Percentiles rank a stretch among this genome's conserved stretches.
Evolutionary conservation across 495 filamentous ascomycete species (phyloP).

Genomic region (Penicillium manginii): DNA sequence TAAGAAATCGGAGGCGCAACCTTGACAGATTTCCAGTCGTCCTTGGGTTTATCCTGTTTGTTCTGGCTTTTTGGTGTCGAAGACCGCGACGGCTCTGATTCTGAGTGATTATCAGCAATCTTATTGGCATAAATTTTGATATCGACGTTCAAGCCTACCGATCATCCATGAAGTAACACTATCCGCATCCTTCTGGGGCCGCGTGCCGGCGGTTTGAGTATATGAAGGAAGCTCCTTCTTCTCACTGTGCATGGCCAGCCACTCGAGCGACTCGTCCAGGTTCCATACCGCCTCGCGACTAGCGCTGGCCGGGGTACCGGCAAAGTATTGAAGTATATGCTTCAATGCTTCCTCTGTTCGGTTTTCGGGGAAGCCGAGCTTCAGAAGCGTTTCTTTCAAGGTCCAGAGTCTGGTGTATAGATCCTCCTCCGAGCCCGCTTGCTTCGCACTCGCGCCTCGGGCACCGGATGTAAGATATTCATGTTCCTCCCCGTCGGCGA

Average conservation of each 20-base stretch:
- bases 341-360: slow-evolving; percentile 67
- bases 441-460: slow-evolving; percentile 33
- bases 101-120: slow-evolving; percentile 34
- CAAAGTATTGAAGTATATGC: slow-evolving; percentile 62
- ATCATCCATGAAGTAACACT: slow-evolving; percentile 47
- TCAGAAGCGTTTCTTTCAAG: slow-evolving; percentile 67
- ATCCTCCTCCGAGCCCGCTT: slow-evolving; percentile 65
- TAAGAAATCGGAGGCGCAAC: slow-evolving; percentile 31
- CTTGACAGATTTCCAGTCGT: slow-evolving; percentile 31
- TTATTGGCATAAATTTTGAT: not conserved
- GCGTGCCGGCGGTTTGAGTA: slow-evolving; percentile 42
- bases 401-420: slow-evolving; percentile 79
- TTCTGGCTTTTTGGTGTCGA: slow-evolving; percentile 33
- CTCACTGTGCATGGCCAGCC: slow-evolving; percentile 74
- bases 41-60: slow-evolving; percentile 34
- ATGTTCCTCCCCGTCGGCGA: slow-evolving; percentile 51
- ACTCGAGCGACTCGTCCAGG: slow-evolving; percentile 83
- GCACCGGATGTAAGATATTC: slow-evolving; percentile 36
- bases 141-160: slow-evolving; percentile 39
- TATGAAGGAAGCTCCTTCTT: slow-evolving; percentile 73
- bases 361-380: slow-evolving; percentile 66
- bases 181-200: slow-evolving; percentile 40
- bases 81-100: slow-evolving; percentile 38
- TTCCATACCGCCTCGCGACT: slow-evolving; percentile 78
- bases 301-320: slow-evolving; percentile 48